These are phyloP conservation scores for Gloeophyllum trabeum DNA, from an alignment of 768 basidiomycete species.

Conservation along the genomic window DNA sequence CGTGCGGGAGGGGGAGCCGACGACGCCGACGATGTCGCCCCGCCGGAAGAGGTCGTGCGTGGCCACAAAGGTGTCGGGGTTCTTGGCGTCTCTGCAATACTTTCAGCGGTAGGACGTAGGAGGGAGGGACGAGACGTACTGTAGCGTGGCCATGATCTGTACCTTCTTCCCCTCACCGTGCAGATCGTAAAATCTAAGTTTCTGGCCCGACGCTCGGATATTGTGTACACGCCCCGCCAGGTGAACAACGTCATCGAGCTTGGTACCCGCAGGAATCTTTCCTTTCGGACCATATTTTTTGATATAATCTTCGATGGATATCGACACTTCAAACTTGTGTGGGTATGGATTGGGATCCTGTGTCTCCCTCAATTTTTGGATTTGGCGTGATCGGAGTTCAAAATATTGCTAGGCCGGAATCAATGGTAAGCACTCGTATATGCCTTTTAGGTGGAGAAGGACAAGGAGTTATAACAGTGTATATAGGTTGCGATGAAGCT, in stretches of 20 bases:
- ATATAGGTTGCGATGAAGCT: too few species aligned
- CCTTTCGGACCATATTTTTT: constrained; percentile 62
- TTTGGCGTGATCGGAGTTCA: constrained; percentile 83
- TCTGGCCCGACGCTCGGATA: constrained; percentile 71
- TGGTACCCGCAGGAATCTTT: constrained; percentile 53
- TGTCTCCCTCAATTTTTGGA: constrained; percentile 75
- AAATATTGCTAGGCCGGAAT: constrained; percentile 74
- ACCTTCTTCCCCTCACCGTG: constrained; percentile 88
- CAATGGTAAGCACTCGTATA: too few species aligned
- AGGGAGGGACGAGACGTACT: constrained; percentile 27
- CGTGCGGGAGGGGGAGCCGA: constrained; percentile 81
- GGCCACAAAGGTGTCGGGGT: constrained; percentile 53
- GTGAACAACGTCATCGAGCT: constrained; percentile 46
- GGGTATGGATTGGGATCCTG: constrained; percentile 92
- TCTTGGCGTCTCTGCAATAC: constrained; percentile 42
- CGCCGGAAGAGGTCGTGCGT: constrained; percentile 84
- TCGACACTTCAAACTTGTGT: constrained; percentile 93
- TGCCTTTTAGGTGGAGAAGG: too few species aligned
- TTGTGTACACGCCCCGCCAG: constrained; percentile 90
- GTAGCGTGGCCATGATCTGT: constrained; percentile 87
- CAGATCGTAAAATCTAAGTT: constrained; percentile 90
- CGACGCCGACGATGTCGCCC: constrained; percentile 93
- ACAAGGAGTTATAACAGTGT: too few species aligned
- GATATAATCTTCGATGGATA: constrained; percentile 67
- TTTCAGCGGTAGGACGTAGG: background rate